Base-by-base conservation (phyloP, 768 basidiomycete genomes). In the Pholiota molesta region DNA sequence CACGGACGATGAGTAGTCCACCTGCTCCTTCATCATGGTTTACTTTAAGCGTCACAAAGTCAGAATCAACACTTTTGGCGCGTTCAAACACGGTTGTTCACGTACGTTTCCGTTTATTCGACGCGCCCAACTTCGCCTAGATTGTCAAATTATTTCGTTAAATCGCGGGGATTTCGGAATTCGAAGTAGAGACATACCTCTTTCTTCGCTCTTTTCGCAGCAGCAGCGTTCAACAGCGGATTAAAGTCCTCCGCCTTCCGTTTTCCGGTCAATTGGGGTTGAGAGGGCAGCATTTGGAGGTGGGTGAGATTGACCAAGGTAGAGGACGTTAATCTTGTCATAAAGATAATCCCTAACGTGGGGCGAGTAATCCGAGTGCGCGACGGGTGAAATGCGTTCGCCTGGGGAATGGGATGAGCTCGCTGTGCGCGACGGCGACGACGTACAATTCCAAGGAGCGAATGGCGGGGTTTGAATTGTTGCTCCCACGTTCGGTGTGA, bases 61-160 rank as follows among this genome's bases (percentile, higher is more conserved):
- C 35, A 45, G 45, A n/a, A n/a, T n/a, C n/a, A n/a, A n/a, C n/a
- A n/a, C n/a, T 60, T 52, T 65, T 63, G 68, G 66, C 28, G 53
- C 51, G 65, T 60, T 62, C 33, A 52, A 56, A 56, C 47, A 54
- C 28, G 51, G 52, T 57, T 37, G 55, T 65, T 61, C 51, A 81
- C 85, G 59, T 74, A 86, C 90, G 75, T 83, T 90, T 89, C 40
- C 88, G 85, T 72, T 91, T 87, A 60, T 73, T 84, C 23, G 82
- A 78, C 56, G 80, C 71, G 69, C 75, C 74, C 21, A 72, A 57
- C 67, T 79, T 81, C 35, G 68, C 66, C 82, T 83, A 67, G 19
- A 40, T 67, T 63, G 62, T 60, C n/a, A n/a, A n/a, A n/a, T n/a
- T n/a, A n/a, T n/a, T n/a, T n/a, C n/a, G n/a, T n/a, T n/a, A n/a